phyloP scores from a whole-genome alignment of 192 early-diverging fungal species.

The Umbelopsis sp. region DNA sequence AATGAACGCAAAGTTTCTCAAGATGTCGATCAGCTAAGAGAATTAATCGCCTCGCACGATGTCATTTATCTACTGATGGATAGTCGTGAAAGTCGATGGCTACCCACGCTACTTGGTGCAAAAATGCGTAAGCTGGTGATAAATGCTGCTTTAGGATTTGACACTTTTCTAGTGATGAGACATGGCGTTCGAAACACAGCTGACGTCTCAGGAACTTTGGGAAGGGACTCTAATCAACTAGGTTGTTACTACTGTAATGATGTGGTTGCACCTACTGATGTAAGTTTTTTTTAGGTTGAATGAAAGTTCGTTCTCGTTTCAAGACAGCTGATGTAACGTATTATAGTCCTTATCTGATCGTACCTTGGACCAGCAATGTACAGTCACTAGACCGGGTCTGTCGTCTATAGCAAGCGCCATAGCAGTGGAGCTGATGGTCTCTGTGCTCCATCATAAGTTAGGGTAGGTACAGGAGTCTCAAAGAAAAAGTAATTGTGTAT shows the following conservation, averaged over 20 bases:
- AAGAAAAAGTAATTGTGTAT: too few species aligned
- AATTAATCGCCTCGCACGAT: conserved; percentile 78
- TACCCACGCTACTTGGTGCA: conserved; percentile 86
- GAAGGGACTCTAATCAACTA: conserved; percentile 42
- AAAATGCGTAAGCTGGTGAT: conserved; percentile 80
- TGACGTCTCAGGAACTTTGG: neutral
- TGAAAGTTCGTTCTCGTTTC: neutral
- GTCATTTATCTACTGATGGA: conserved; percentile 92
- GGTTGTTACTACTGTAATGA: conserved; percentile 99
- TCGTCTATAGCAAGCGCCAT: conserved; percentile 83
- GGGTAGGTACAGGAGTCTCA: conserved; percentile 48
- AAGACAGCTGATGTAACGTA: conserved; percentile 1
- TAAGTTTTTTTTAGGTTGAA: conserved; percentile 39
- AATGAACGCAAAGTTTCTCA: conserved; percentile 41
- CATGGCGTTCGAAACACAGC: conserved; percentile 67
- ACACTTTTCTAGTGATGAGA: conserved; percentile 94
- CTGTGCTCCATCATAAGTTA: conserved; percentile 79
- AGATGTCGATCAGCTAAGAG: conserved; percentile 55
- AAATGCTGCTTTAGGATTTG: conserved; percentile 94
- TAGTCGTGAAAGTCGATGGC: conserved; percentile 93
- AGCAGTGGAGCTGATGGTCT: conserved; percentile 91
- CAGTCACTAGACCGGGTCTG: conserved; percentile 95
- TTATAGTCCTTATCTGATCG: conserved; percentile 84
- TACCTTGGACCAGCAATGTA: conserved; percentile 98
- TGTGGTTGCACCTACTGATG: conserved; percentile 93